Conservation (phyloP, 768 basidiomycete species). For the Boletus subcaerulescens region DNA sequence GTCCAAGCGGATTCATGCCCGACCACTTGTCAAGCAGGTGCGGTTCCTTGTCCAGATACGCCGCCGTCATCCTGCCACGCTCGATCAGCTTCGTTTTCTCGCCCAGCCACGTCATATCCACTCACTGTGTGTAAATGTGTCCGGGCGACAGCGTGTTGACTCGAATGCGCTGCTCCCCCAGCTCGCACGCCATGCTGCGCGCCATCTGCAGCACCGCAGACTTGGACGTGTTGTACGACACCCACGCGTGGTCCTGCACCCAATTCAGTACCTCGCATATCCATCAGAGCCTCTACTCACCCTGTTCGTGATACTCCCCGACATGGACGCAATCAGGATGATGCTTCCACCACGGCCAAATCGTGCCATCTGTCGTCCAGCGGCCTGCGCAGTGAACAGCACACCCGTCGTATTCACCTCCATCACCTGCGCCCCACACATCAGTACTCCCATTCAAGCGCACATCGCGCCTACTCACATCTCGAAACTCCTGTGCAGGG, state of each 20-base stretch:
- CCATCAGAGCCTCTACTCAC: slow-evolving; percentile 33
- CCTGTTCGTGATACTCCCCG: slow-evolving; percentile 67
- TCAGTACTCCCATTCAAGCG: not conserved
- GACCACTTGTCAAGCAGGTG: slow-evolving; percentile 67
- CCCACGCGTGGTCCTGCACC: slow-evolving; percentile 66
- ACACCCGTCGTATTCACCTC: slow-evolving; percentile 64
- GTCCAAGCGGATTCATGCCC: slow-evolving; percentile 61
- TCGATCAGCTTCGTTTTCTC: not conserved
- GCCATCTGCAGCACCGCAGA: slow-evolving; percentile 78
- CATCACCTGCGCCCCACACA: slow-evolving; percentile 45
- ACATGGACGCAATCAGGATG: slow-evolving; percentile 59
- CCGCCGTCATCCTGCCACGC: slow-evolving; percentile 64
- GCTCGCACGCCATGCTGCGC: slow-evolving; percentile 79
- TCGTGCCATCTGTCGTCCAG: slow-evolving; percentile 54
- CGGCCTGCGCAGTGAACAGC: slow-evolving; percentile 60
- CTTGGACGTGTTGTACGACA: slow-evolving; percentile 76
- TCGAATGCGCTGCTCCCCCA: slow-evolving; percentile 61
- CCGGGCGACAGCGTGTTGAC: slow-evolving; percentile 79
- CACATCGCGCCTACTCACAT: slow-evolving; percentile 37
- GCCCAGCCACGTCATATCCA: slow-evolving; percentile 26
- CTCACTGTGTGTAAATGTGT: slow-evolving; percentile 66
- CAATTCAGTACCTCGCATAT: not conserved
- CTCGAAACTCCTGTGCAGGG: slow-evolving; percentile 59
- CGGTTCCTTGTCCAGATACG: slow-evolving; percentile 63
- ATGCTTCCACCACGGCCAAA: slow-evolving; percentile 50